Conservation (phyloP, 805 yeast genomes). For the Wickerhamiella brachini region DNA sequence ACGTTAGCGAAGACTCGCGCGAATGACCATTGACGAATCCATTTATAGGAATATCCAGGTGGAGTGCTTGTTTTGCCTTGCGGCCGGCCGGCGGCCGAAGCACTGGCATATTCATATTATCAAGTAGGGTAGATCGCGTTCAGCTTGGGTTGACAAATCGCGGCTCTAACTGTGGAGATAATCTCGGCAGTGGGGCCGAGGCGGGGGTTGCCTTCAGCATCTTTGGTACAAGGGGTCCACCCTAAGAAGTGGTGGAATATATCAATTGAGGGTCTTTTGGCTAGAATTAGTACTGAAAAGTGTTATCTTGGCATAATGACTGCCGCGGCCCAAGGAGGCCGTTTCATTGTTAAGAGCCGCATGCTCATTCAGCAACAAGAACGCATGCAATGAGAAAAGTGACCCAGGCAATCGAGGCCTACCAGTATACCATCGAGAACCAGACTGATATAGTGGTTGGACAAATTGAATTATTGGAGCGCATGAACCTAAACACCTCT, state of each 20-base stretch:
- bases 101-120: slow-evolving; percentile 8
- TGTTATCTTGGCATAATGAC: too few relatives aligned
- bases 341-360: not conserved
- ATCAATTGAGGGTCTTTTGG: too few relatives aligned
- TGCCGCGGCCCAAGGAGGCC: too few relatives aligned
- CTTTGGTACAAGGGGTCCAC: not conserved
- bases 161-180: not conserved
- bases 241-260: too few relatives aligned
- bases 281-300: too few relatives aligned
- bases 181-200: not conserved
- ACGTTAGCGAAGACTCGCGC: slow-evolving; percentile 4
- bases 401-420: not conserved
- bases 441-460: slow-evolving; percentile 10
- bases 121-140: not conserved
- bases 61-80: slow-evolving; percentile 12
- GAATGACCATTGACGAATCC: not conserved
- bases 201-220: not conserved
- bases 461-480: slow-evolving; percentile 11
- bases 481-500: slow-evolving; percentile 6
- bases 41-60: slow-evolving; percentile 9
- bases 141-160: not conserved
- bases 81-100: slow-evolving; percentile 16
- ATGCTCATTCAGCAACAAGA: not conserved
- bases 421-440: slow-evolving; percentile 12
- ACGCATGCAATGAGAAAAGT: not conserved